These are phyloP conservation scores for Auricularia heimuer DNA, from an alignment of 768 basidiomycete genomes.

Conservation along the genomic window DNA sequence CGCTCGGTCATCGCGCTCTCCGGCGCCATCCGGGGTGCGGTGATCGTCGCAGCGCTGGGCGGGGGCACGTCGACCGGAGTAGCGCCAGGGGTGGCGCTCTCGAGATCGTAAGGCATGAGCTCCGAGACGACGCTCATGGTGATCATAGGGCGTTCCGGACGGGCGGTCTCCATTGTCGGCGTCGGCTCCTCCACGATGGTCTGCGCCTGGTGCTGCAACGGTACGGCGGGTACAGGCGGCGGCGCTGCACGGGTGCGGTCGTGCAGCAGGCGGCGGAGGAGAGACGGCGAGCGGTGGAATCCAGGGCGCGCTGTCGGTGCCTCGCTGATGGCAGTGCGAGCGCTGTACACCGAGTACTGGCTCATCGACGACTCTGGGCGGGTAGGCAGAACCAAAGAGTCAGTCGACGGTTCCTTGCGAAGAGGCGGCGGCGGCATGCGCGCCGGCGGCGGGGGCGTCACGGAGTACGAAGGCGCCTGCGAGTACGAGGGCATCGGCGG, in stretches of 20 bases:
- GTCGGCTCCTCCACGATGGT: too few species aligned
- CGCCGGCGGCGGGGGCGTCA: background rate
- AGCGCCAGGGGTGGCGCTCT: background rate
- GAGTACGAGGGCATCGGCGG: background rate
- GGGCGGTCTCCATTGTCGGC: too few species aligned
- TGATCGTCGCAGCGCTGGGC: background rate
- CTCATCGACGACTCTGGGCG: background rate
- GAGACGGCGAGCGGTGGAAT: background rate
- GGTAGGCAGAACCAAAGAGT: background rate
- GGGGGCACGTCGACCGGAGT: background rate
- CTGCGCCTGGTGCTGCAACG: background rate
- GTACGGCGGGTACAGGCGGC: background rate
- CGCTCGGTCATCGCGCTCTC: background rate
- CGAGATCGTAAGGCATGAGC: background rate
- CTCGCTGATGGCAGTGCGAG: background rate
- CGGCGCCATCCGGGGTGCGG: background rate
- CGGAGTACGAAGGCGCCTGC: background rate
- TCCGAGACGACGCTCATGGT: background rate
- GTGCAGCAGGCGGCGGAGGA: background rate
- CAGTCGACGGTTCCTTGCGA: background rate
- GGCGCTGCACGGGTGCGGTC: background rate
- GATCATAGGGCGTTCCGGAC: background rate
- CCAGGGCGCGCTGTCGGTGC: background rate
- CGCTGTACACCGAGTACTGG: background rate
- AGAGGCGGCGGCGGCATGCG: background rate